Evolutionary conservation across 345 rosid genomes (phyloP), one percentile per base, ranked within the genome.

Genomic region (Salix koriyanagi): DNA sequence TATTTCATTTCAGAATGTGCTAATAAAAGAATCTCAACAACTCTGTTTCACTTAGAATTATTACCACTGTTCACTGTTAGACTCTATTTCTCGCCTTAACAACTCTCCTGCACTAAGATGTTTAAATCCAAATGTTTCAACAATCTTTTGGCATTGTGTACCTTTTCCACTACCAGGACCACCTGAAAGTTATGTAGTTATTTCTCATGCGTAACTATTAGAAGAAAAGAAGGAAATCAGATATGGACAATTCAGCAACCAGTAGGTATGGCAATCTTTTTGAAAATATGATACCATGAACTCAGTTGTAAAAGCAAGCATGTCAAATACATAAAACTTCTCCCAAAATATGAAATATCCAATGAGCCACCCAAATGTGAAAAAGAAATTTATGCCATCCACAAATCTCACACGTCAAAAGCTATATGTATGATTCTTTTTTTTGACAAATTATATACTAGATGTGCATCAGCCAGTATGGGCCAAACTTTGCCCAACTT

Each of bases 111-210:
- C 84, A 74, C 84, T 81, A 30, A 81, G 72, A 65, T 81, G 84
- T 2, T 42, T 70, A 48, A 81, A 69, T 25, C 84, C 84, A 74
- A 81, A 81, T 54, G 81, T 77, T 72, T 77, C 73, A 3, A 80
- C 81, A 50, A 81, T 77, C 42, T 70, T 81, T 65, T 69, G 25
- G 44, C 84, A 77, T 77, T 81, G 84, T 34, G 84, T 81, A 30
- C 84, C 84, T 77, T 81, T 81, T 69, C 84, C 84, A 77, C 84
- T 81, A 37, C 84, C 84, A 62, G 84, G 84, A 8, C 84, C 84
- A 70, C 84, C 84, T 81, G 39, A 44, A 48, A 64, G 26, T 8
- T 2, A 76, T 21, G 71, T 6, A 15, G 56, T 50, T 71, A 67
- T 7, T 8, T 15, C 13, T n/a, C 58, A 72, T 39, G 25, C 18